Percentiles rank a stretch among this genome's conserved stretches.
phyloP scores from a whole-genome alignment of 176 grass and related monocot species.

The Tillandsia leiboldiana region DNA sequence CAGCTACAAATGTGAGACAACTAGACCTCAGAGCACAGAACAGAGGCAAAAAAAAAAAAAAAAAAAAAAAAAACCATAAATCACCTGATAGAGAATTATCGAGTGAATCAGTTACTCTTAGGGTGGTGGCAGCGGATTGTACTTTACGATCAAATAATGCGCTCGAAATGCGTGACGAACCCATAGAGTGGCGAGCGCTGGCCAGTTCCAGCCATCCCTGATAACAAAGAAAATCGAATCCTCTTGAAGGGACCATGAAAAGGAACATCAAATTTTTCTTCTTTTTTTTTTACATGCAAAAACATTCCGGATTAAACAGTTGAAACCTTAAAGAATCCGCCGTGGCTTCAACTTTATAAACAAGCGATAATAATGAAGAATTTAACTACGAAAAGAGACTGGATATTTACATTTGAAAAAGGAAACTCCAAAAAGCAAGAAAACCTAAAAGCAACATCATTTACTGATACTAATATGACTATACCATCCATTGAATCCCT shows the following conservation, averaged over 20 bases:
- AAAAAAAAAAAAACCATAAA: neutral
- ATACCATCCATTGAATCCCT: too few species aligned
- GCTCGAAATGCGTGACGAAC: constrained; percentile 58
- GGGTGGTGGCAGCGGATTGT: constrained; percentile 66
- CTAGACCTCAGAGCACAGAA: too few species aligned
- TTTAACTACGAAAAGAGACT: neutral
- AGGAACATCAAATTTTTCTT: neutral
- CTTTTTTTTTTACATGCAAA: neutral
- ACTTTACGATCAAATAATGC: constrained; percentile 65
- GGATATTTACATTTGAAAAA: too few species aligned
- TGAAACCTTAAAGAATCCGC: neutral
- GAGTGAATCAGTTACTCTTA: constrained; percentile 41
- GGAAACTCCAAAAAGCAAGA: too few species aligned
- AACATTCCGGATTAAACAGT: neutral
- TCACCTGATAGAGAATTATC: constrained; percentile 38
- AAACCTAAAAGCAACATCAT: too few species aligned
- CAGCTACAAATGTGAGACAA: too few species aligned
- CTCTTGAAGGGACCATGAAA: neutral
- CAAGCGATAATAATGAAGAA: neutral
- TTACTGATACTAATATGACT: too few species aligned
- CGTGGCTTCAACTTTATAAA: neutral
- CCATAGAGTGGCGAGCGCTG: constrained; percentile 84
- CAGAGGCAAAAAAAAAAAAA: neutral
- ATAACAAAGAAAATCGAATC: constrained; percentile 7
- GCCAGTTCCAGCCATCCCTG: constrained; percentile 95